These are phyloP conservation scores for Rhizopus microsporus DNA, from an alignment of 371 early-diverging fungal genomes.

Conservation along the genomic window DNA sequence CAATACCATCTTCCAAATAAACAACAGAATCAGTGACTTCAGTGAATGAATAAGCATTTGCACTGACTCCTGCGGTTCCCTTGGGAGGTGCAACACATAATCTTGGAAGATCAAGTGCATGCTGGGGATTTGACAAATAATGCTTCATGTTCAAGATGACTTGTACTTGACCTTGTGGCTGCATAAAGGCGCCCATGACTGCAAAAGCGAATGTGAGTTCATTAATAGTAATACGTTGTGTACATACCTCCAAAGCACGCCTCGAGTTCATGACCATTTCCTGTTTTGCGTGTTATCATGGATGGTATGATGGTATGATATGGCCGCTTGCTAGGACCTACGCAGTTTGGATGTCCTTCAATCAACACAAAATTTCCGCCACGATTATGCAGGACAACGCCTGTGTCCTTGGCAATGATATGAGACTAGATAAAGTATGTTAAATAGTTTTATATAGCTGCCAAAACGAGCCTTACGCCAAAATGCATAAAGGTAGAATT, in stretches of 20 bases:
- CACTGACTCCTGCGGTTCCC: slow-evolving; percentile 10
- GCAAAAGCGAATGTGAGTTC: background rate
- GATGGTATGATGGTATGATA: slow-evolving; percentile 87
- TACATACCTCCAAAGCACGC: slow-evolving; percentile 55
- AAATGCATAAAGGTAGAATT: slow-evolving; percentile 63
- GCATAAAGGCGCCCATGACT: slow-evolving; percentile 67
- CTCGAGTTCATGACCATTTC: slow-evolving; percentile 43
- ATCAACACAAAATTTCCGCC: slow-evolving; percentile 71
- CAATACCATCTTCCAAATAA: slow-evolving; percentile 67
- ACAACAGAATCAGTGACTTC: slow-evolving; percentile 47
- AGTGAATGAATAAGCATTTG: slow-evolving; percentile 35
- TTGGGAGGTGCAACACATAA: slow-evolving; percentile 57
- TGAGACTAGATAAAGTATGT: slow-evolving; percentile 25
- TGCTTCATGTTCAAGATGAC: slow-evolving; percentile 71
- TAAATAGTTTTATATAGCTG: background rate
- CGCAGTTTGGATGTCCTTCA: slow-evolving; percentile 64
- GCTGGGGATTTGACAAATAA: slow-evolving; percentile 64
- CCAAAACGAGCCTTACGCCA: slow-evolving; percentile 44
- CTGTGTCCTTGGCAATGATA: slow-evolving; percentile 63
- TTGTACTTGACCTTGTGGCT: slow-evolving; percentile 87
- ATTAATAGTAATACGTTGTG: background rate
- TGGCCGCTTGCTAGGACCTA: slow-evolving; percentile 78
- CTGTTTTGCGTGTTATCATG: slow-evolving; percentile 53
- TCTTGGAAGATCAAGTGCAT: slow-evolving; percentile 73
- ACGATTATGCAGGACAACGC: slow-evolving; percentile 77